Conservation (phyloP, 1,284 basidiomycete genomes). For the Pyrrhoderma noxium region DNA sequence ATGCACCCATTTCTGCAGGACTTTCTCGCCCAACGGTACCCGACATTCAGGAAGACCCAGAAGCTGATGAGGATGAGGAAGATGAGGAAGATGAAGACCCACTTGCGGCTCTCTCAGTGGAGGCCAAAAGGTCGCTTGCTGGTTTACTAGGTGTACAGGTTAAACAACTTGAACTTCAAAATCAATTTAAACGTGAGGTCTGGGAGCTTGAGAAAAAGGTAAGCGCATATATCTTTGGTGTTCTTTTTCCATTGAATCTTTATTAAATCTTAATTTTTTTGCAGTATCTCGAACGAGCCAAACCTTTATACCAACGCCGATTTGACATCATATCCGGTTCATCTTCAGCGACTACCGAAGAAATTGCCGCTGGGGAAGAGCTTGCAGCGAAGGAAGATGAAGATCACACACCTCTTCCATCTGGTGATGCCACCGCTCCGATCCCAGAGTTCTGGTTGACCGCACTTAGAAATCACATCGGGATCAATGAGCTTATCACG, state of each 20-base stretch:
- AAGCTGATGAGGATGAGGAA: constrained; percentile 32
- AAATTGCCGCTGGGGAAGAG: constrained; percentile 75
- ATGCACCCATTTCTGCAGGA: constrained; percentile 59
- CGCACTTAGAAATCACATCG: constrained; percentile 87
- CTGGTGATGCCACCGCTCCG: constrained; percentile 38
- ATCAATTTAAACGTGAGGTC: constrained; percentile 95
- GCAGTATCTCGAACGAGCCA: constrained; percentile 81
- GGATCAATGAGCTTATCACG: constrained; percentile 85
- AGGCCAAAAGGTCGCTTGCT: constrained; percentile 82
- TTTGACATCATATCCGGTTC: constrained; percentile 78
- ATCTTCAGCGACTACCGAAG: constrained; percentile 69
- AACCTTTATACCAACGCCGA: constrained; percentile 86
- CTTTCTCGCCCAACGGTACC: constrained; percentile 65
- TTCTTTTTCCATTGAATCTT: not conserved
- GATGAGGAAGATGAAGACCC: constrained; percentile 44
- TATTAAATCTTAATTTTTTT: constrained; percentile 1
- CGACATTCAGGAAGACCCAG: constrained; percentile 61
- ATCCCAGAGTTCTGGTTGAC: constrained; percentile 99
- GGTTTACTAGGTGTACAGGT: constrained; percentile 93
- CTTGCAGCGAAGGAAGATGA: constrained; percentile 51
- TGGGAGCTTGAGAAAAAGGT: constrained; percentile 97
- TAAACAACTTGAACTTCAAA: constrained; percentile 89
- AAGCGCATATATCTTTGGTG: constrained; percentile 21
- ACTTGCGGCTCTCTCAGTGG: constrained; percentile 60
- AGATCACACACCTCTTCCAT: constrained; percentile 43